Evolutionary conservation across 78 protist species (phyloP).

Genomic region (Chrysochromulina parva): DNA sequence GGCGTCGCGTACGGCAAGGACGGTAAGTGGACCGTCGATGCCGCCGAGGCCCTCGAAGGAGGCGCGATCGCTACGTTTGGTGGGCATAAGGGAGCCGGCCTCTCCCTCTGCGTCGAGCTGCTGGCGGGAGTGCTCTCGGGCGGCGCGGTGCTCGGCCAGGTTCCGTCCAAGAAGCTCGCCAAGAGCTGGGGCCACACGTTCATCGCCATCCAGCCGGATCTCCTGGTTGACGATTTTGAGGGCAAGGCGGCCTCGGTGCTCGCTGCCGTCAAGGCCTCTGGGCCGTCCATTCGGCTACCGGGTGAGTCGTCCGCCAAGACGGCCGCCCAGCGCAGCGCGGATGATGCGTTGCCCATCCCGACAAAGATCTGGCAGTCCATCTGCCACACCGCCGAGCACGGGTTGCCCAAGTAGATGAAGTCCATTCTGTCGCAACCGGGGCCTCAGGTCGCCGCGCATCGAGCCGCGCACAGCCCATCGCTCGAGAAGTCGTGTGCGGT

Average conservation of each 20-base stretch:
- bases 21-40: background rate
- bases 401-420: background rate
- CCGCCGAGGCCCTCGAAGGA: constrained; percentile 1
- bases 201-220: background rate
- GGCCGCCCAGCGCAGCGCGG: background rate
- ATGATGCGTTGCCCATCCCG: background rate
- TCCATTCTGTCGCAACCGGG: too few species aligned
- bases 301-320: background rate
- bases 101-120: background rate
- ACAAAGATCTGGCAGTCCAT: background rate
- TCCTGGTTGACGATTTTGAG: background rate
- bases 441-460: too few species aligned
- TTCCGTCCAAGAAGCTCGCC: constrained; percentile 4
- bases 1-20: background rate
- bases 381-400: background rate
- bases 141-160: constrained; percentile 10
- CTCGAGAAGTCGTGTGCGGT: too few species aligned
- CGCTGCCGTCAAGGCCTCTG: background rate
- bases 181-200: constrained; percentile 8
- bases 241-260: background rate
- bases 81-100: constrained; percentile 27
- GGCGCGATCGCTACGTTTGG: constrained; percentile 16
- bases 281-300: background rate
- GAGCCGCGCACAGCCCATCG: too few species aligned
- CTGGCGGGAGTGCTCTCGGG: background rate